Evolutionary conservation across 2,329 filamentous ascomycete genomes (phyloP).

Genomic region (Westerdykella sp.): DNA sequence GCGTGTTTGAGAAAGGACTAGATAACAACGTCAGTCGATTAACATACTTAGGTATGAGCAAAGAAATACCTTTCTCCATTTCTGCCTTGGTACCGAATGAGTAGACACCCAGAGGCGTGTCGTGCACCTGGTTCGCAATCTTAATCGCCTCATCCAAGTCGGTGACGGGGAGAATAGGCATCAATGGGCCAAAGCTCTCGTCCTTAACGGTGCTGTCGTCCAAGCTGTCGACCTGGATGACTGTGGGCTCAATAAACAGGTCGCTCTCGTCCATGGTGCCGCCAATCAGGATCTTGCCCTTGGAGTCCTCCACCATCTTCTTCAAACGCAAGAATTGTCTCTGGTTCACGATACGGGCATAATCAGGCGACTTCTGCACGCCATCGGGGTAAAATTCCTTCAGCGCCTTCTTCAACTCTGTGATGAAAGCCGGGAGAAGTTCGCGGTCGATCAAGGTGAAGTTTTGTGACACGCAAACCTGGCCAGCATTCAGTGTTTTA

Average conservation of each 20-base stretch:
- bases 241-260: slow-evolving; percentile 83
- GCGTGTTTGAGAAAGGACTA: slow-evolving; percentile 43
- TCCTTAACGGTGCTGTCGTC: slow-evolving; percentile 73
- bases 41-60: no score
- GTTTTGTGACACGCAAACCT: slow-evolving; percentile 90
- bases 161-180: slow-evolving; percentile 72
- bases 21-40: neutral
- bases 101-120: slow-evolving; percentile 77
- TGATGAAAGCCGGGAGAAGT: slow-evolving; percentile 64
- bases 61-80: slow-evolving; percentile 59
- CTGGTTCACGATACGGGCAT: slow-evolving; percentile 72
- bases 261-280: slow-evolving; percentile 74
- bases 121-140: slow-evolving; percentile 72
- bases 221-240: slow-evolving; percentile 71
- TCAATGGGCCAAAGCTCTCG: slow-evolving; percentile 91
- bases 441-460: slow-evolving; percentile 78
- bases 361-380: slow-evolving; percentile 69
- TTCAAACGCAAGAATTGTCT: slow-evolving; percentile 76
- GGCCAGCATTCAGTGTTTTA: slow-evolving; percentile 79
- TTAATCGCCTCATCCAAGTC: slow-evolving; percentile 79
- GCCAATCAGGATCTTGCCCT: slow-evolving; percentile 80
- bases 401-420: slow-evolving; percentile 64
- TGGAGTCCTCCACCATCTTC: slow-evolving; percentile 78
- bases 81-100: slow-evolving; percentile 78
- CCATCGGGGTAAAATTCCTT: slow-evolving; percentile 80